phyloP scores from a whole-genome alignment of 768 basidiomycete species.

The Macrolepiota albuminosa region DNA sequence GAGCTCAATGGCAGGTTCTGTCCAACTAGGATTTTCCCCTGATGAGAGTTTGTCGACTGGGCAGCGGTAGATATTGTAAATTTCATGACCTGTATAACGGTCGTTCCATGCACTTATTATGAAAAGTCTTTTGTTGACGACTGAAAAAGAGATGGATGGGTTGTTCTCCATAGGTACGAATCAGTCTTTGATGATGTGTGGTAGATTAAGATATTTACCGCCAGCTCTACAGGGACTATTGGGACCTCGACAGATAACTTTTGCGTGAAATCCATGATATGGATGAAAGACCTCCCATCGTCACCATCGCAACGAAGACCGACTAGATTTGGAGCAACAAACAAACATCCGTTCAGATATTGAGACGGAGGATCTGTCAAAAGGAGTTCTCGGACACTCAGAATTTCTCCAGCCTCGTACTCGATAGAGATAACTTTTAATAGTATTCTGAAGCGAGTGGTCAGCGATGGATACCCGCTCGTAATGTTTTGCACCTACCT shows the following conservation, averaged over 20 bases:
- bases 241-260: background rate
- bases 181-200: background rate
- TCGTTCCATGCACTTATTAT: background rate
- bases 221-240: background rate
- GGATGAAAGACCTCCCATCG: background rate
- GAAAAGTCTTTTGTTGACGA: background rate
- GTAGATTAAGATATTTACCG: background rate
- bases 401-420: background rate
- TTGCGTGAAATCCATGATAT: constrained; percentile 2
- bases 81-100: background rate
- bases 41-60: background rate
- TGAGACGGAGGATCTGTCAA: background rate
- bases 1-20: background rate
- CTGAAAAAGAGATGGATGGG: background rate
- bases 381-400: background rate
- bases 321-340: constrained; percentile 5
- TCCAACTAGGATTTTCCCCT: background rate
- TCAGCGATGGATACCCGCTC: background rate
- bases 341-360: background rate
- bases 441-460: background rate
- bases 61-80: background rate
- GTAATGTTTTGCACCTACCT: background rate
- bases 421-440: background rate
- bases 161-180: background rate
- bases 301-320: constrained; percentile 1